Evolutionary conservation across 352 stramenopile genomes (phyloP).

Genomic region (Vaucheria bursata): DNA sequence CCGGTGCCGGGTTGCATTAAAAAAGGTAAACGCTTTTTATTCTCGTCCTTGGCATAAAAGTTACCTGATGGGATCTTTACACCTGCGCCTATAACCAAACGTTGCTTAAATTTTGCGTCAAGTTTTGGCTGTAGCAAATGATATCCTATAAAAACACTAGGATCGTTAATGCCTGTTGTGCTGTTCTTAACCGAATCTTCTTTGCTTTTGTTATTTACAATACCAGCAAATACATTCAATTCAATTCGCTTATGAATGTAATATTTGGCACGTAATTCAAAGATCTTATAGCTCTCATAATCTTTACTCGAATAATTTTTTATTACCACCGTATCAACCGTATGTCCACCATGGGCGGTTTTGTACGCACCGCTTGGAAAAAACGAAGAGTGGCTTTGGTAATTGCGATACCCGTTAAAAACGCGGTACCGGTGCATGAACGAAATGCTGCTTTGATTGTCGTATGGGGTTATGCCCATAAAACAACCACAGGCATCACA

Average conservation of each 20-base stretch:
- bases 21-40: neutral
- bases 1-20: neutral
- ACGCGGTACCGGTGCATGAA: neutral
- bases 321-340: neutral
- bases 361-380: neutral
- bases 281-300: neutral
- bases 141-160: neutral
- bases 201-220: neutral
- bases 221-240: neutral
- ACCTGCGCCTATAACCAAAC: neutral
- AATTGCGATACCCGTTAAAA: constrained; percentile 2
- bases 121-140: neutral
- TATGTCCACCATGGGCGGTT: neutral
- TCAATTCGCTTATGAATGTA: neutral
- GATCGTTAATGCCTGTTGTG: neutral
- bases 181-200: neutral
- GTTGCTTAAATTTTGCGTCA: neutral
- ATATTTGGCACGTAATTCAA: neutral
- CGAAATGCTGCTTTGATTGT: neutral
- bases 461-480: neutral
- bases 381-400: neutral
- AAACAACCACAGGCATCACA: neutral
- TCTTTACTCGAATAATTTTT: constrained; percentile 6
- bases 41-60: neutral
- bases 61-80: neutral